A percentile compares a stretch with the other conserved stretches of the same genome.
Conservation (phyloP, 2,329 filamentous ascomycete genomes). For the Apiospora kogelbergensis region DNA sequence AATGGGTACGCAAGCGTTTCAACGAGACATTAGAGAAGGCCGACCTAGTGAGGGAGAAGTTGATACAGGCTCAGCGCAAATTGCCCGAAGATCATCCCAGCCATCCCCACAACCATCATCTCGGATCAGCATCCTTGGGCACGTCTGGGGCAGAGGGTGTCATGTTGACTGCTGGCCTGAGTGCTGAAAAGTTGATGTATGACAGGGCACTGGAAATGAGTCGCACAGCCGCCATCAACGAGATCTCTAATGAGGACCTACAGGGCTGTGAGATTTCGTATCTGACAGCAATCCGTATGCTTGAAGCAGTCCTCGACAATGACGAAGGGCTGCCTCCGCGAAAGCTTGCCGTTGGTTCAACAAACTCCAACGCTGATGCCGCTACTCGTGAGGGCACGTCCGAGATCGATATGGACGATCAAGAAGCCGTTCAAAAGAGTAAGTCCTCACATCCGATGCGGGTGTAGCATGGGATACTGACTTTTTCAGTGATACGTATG, state of each 20-base stretch:
- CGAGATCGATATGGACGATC: slow-evolving; percentile 66
- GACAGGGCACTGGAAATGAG: slow-evolving; percentile 98
- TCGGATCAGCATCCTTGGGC: slow-evolving; percentile 55
- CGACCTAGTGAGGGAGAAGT: slow-evolving; percentile 85
- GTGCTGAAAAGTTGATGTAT: slow-evolving; percentile 97
- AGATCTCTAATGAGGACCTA: slow-evolving; percentile 89
- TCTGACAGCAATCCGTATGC: slow-evolving; percentile 87
- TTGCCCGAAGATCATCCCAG: slow-evolving; percentile 83
- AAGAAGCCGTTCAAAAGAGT: slow-evolving; percentile 73
- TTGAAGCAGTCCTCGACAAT: slow-evolving; percentile 88
- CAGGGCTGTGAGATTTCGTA: slow-evolving; percentile 89
- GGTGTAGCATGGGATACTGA: slow-evolving; percentile 29
- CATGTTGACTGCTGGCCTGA: slow-evolving; percentile 82
- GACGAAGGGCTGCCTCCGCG: slow-evolving; percentile 60
- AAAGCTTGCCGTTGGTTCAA: not conserved
- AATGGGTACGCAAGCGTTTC: slow-evolving; percentile 92
- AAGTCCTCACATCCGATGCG: slow-evolving; percentile 34
- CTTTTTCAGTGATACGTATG: slow-evolving; percentile 58
- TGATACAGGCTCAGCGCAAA: slow-evolving; percentile 81
- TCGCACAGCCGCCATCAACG: slow-evolving; percentile 87
- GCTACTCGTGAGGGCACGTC: slow-evolving; percentile 45
- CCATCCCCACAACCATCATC: slow-evolving; percentile 76
- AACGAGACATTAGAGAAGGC: slow-evolving; percentile 98
- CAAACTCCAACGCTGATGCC: slow-evolving; percentile 34
- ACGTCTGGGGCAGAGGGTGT: slow-evolving; percentile 76